A percentile compares a stretch with the other conserved stretches of the same genome.
Conservation (phyloP, 768 basidiomycete genomes). For the Basidioascus undulatus region DNA sequence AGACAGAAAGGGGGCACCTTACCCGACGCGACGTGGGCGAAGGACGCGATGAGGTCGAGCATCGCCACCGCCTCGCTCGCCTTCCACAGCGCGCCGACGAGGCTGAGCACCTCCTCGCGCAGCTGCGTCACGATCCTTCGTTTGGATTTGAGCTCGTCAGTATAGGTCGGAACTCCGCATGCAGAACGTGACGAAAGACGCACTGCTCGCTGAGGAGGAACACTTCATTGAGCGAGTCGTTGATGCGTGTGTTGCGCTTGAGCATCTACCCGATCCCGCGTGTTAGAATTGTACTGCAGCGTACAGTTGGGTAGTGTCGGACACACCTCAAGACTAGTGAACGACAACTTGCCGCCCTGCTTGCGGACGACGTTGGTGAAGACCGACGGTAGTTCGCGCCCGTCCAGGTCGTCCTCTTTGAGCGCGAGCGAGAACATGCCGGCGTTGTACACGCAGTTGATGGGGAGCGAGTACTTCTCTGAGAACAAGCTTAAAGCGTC, state of each 20-base stretch:
- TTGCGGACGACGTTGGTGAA: slow-evolving; percentile 36
- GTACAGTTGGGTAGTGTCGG: no score
- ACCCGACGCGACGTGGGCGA: slow-evolving; percentile 64
- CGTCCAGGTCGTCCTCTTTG: slow-evolving; percentile 39
- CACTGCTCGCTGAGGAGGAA: slow-evolving; percentile 63
- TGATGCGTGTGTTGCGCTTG: slow-evolving; percentile 38
- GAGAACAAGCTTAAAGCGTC: no score
- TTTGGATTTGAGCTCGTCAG: not conserved
- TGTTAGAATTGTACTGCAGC: not conserved
- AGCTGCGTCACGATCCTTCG: slow-evolving; percentile 56
- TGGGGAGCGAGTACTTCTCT: slow-evolving; percentile 37
- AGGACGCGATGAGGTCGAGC: slow-evolving; percentile 73
- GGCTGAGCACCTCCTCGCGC: slow-evolving; percentile 37
- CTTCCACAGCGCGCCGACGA: slow-evolving; percentile 64
- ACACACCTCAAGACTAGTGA: slow-evolving; percentile 11
- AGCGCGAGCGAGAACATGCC: slow-evolving; percentile 47
- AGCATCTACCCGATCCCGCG: no score
- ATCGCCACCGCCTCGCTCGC: slow-evolving; percentile 78
- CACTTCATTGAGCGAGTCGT: slow-evolving; percentile 73
- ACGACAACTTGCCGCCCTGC: slow-evolving; percentile 12
- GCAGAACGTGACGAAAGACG: slow-evolving; percentile 5
- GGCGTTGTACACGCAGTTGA: slow-evolving; percentile 40
- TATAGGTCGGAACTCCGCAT: no score
- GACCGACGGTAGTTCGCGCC: slow-evolving; percentile 32
- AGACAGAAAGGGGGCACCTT: slow-evolving; percentile 14